Evolutionary conservation across 1,284 basidiomycete genomes (phyloP).

Genomic region (Wolfiporia cocos): DNA sequence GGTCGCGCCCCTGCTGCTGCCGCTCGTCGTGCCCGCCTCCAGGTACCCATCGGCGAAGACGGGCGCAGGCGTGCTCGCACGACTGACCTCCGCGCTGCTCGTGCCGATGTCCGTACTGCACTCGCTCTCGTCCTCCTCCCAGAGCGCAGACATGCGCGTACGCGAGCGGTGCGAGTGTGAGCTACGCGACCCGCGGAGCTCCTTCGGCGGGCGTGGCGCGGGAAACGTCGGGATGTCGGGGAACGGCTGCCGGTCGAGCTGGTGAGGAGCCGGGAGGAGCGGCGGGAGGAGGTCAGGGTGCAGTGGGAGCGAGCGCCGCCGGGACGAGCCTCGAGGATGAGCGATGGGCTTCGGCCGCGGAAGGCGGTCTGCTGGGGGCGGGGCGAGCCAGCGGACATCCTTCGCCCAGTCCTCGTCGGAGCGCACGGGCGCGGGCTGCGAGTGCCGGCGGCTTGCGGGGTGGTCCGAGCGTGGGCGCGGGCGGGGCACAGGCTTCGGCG

Average conservation of each 20-base stretch:
- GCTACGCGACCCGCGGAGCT: conserved; percentile 1
- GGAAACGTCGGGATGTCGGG: conserved; percentile 8
- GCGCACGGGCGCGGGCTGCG: conserved; percentile 4
- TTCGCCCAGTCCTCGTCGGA: conserved; percentile 55
- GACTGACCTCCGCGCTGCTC: conserved; percentile 22
- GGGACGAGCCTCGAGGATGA: conserved; percentile 10
- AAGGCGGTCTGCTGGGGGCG: conserved; percentile 27
- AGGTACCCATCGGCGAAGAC: conserved; percentile 3
- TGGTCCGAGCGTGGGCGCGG: conserved; percentile 8
- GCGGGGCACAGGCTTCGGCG: no score
- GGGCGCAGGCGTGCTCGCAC: conserved; percentile 21
- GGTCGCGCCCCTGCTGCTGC: no score
- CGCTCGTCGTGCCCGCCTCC: not conserved
- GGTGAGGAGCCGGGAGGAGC: conserved; percentile 8
- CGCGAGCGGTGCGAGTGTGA: conserved; percentile 14
- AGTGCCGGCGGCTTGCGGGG: conserved; percentile 6
- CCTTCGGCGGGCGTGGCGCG: conserved; percentile 13
- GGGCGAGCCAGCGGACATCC: conserved; percentile 58
- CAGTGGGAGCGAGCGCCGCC: conserved; percentile 13
- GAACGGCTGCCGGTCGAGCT: conserved; percentile 10
- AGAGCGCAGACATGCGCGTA: conserved; percentile 35
- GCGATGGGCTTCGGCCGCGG: conserved; percentile 8
- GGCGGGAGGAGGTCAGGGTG: conserved; percentile 18
- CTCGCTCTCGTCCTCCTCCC: conserved; percentile 38
- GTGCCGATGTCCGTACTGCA: conserved; percentile 15